phyloP scores from a whole-genome alignment of 306 rosid genomes.

The Ochetophila trinervis region DNA sequence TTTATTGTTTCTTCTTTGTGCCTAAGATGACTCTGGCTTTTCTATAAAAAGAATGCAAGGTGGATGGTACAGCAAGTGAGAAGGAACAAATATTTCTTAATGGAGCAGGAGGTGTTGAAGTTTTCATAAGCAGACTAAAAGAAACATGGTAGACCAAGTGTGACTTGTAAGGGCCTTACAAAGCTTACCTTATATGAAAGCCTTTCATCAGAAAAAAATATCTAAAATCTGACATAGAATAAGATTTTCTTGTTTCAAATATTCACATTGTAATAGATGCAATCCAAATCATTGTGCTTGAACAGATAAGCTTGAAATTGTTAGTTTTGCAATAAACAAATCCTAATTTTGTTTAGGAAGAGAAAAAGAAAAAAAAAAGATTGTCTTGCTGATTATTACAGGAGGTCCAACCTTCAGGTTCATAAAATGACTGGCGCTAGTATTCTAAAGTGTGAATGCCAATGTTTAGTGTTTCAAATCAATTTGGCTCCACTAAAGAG shows the following conservation, averaged over 20 bases:
- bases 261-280: neutral
- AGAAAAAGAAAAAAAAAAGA: neutral
- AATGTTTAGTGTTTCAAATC: conserved; percentile 29
- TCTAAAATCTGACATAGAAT: neutral
- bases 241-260: conserved; percentile 2
- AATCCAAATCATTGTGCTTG: neutral
- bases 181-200: neutral
- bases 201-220: conserved; percentile 1
- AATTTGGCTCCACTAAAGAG: conserved; percentile 29
- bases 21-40: conserved; percentile 11
- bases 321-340: too few species aligned
- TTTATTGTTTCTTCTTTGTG: conserved; percentile 9
- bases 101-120: neutral
- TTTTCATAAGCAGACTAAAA: conserved; percentile 3
- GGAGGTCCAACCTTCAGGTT: conserved; percentile 1
- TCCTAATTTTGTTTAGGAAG: neutral
- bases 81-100: neutral
- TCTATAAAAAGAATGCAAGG: conserved; percentile 22
- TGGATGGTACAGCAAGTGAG: conserved; percentile 1
- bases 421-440: conserved; percentile 18
- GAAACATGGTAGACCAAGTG: conserved; percentile 3
- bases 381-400: neutral
- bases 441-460: conserved; percentile 14
- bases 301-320: too few species aligned
- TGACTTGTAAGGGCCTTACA: neutral